Evolutionary conservation across 208 protist genomes (phyloP), one percentile per base, ranked within the genome.

Genomic region (Trypanosoma lewisi): DNA sequence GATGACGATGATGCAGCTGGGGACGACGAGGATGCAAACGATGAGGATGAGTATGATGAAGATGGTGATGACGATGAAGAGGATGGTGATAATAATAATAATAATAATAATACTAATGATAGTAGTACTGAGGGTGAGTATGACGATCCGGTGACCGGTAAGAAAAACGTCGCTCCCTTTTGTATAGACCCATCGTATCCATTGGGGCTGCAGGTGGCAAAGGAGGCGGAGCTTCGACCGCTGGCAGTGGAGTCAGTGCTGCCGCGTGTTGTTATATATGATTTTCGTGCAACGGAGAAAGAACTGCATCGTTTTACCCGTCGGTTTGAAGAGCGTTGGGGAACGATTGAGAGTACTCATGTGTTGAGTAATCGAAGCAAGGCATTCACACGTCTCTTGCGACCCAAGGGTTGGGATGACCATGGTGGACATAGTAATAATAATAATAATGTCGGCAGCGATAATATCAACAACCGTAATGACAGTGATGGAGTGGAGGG

Each of bases 181-280:
- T 63, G 52, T 34, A 25, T 83, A 4, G 67, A 78, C 49, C 60
- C 83, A 2, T 52, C 67, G n/a, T 78, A 71, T 25, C 69, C 80
- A 11, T 39, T 89, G 14, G 67, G 73, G 27, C 50, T 85, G 36
- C 87, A 93, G 55, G 73, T 77, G 5, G 78, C 54, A 5, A 70
- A 78, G 28, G 81, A 83, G 59, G 87, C 87, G 23, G 77, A 90
- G 72, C 71, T 73, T 2, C 64, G 76, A 2, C 83, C 83, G 1
- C 52, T 93, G 14, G 41, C 73, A 6, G 33, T 84, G 14, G 75
- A 70, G 3, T 73, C 77, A 9, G 54, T 81, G 7, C 45, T 79
- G 25, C 83, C 87, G 0, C 65, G 59, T 28, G 27, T 89, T 49
- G 47, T 50, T 25, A 57, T 83, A 19, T 63, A 77, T 31, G 39